Conservation (phyloP, 495 filamentous ascomycete genomes). For the Acidomyces sp. region DNA sequence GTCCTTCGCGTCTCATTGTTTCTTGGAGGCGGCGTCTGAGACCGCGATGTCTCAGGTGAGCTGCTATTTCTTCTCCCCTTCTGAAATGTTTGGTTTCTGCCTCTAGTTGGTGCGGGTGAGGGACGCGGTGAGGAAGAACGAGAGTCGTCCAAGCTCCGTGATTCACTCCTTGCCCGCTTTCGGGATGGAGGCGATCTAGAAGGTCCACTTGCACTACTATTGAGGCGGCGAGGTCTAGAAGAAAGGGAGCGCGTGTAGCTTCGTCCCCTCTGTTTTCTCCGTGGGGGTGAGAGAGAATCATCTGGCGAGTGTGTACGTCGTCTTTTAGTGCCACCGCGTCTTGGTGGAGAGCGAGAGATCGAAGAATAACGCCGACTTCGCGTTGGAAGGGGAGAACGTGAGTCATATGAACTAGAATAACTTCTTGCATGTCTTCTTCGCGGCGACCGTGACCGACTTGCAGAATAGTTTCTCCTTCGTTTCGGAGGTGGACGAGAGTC, state of each 20-base stretch:
- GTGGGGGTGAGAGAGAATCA: constrained; percentile 6
- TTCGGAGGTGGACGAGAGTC: too few relatives aligned
- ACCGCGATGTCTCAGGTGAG: constrained; percentile 13
- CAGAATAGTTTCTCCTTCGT: too few relatives aligned
- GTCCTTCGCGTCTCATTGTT: constrained; percentile 2
- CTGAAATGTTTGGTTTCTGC: constrained; percentile 1
- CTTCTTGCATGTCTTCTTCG: too few relatives aligned
- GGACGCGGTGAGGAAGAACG: constrained; percentile 17
- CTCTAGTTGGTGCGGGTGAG: background rate
- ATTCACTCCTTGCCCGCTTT: background rate
- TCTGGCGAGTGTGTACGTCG: constrained; percentile 2
- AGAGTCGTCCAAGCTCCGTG: constrained; percentile 13
- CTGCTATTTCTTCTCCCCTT: constrained; percentile 17
- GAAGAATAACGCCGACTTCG: constrained; percentile 5
- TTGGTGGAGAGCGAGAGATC: constrained; percentile 14
- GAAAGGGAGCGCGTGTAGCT: constrained; percentile 8
- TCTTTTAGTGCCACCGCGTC: background rate
- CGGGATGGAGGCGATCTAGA: constrained; percentile 4
- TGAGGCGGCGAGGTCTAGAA: constrained; percentile 5
- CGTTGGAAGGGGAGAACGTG: too few relatives aligned
- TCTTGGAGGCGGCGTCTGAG: constrained; percentile 13
- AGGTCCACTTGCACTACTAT: constrained; percentile 2
- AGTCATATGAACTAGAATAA: too few relatives aligned
- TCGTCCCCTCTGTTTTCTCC: constrained; percentile 3
- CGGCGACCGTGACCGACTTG: too few relatives aligned